Percentiles rank a stretch among this genome's conserved stretches.
Conservation (phyloP, 768 basidiomycete species). For the Leccinellum albellum region DNA sequence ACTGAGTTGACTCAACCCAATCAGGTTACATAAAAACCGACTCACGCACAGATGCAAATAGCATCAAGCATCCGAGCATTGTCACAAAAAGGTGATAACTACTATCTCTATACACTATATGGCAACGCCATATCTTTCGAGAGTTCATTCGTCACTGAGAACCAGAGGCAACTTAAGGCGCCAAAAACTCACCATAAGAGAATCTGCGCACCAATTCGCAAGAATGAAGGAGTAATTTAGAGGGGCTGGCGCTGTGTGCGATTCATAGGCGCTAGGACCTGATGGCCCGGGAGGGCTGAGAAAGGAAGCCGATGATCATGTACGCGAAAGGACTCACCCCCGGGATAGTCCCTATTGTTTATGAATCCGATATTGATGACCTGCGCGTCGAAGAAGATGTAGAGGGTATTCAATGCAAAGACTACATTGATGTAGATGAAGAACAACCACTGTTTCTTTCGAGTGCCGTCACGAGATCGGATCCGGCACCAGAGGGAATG, state of each 20-base stretch:
- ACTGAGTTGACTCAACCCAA: neutral
- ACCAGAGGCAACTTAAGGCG: neutral
- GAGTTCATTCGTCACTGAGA: neutral
- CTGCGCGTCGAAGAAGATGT: conserved; percentile 14
- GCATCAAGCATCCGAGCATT: conserved; percentile 16
- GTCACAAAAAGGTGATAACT: conserved; percentile 14
- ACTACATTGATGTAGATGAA: conserved; percentile 28
- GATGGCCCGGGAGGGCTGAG: neutral
- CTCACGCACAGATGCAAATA: conserved; percentile 25
- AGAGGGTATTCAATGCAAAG: conserved; percentile 29
- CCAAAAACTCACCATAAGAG: conserved; percentile 24
- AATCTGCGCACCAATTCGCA: conserved; percentile 29
- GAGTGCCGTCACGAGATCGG: conserved; percentile 1
- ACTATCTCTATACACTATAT: conserved; percentile 30
- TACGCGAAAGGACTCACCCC: conserved; percentile 15
- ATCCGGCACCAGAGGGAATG: conserved; percentile 27
- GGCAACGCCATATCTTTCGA: conserved; percentile 30
- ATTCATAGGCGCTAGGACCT: conserved; percentile 29
- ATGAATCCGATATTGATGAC: conserved; percentile 29
- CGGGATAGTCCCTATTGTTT: conserved; percentile 31
- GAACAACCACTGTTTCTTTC: conserved; percentile 26
- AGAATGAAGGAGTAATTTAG: conserved; percentile 27
- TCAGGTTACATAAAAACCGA: neutral
- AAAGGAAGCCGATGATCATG: neutral
- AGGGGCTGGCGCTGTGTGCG: conserved; percentile 20